phyloP scores from a whole-genome alignment of 805 yeast genomes.

The Yarrowia divulgata region DNA sequence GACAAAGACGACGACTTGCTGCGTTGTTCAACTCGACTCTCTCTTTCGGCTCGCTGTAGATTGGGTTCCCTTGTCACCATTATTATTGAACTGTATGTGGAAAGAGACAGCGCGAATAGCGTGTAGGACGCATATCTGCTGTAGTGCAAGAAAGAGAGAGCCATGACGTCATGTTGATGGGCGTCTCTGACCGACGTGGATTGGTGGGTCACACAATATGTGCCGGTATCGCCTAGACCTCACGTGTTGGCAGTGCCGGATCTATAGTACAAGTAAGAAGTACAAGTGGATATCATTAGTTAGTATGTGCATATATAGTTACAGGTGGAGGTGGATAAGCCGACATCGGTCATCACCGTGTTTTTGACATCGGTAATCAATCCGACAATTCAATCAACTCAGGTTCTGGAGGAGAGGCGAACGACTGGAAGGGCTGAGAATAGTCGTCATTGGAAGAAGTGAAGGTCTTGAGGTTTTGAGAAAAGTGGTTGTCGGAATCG shows the following conservation, averaged over 20 bases:
- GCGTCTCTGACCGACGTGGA: not conserved
- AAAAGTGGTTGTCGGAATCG: constrained; percentile 2
- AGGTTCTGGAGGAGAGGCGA: constrained; percentile 4
- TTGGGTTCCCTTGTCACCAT: not conserved
- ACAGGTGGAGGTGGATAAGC: not conserved
- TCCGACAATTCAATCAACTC: constrained; percentile 22
- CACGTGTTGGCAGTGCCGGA: not conserved
- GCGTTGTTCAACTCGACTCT: no score
- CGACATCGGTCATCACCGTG: not conserved
- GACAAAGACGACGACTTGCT: no score
- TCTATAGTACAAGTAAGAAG: no score
- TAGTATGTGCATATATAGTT: not conserved
- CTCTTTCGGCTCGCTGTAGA: not conserved
- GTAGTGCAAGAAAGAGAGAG: not conserved
- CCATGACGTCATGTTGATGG: constrained; percentile 1
- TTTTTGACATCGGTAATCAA: not conserved
- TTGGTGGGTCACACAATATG: not conserved
- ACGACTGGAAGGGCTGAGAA: not conserved
- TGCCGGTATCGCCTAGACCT: not conserved
- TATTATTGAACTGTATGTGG: constrained; percentile 18
- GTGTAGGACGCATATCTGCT: not conserved
- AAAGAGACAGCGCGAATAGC: not conserved
- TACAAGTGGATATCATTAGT: not conserved
- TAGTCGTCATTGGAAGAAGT: not conserved
- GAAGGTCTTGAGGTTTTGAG: constrained; percentile 4